Base-by-base conservation (phyloP, 192 early-diverging fungal genomes). In the Mortierella alpina region DNA sequence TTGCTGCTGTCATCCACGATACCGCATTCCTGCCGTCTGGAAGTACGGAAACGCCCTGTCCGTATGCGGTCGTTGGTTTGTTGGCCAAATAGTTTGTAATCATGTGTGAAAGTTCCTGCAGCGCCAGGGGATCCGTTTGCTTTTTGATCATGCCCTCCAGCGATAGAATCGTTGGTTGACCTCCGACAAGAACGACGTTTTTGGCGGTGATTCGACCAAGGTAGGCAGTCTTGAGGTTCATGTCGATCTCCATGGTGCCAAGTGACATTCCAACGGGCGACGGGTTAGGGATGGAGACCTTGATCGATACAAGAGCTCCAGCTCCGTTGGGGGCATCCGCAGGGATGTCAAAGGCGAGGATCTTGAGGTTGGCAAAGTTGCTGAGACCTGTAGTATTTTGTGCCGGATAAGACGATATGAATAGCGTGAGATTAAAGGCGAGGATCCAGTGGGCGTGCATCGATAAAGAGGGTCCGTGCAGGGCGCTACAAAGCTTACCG, bases 191-290 rank as follows among this genome's bases (percentile, higher is more conserved):
- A 14, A 20, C 48, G 5, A 54, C 75, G 48, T 78, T 66, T 18
- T 15, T 51, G 22, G 75, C 75, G 5, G 68, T 63, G 53, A 78
- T 66, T 10, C 65, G 54, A 18, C 75, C 75, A 7, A 78, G 63
- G n/a, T 78, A 70, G 0, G 75, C 67, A 13, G 66, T 76, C 20
- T 70, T 46, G 54, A 78, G 68, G 6, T 17, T 51, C 75, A 78
- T 78, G 42, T 70, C 75, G 7, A 78, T 46, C 5, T 50, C 54
- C 52, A 78, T 40, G 12, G 75, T 78, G 0, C 89, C 89, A 4
- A 89, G 72, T 42, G 88, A 71, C 31, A 90, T 82, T 11, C 83
- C 78, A 60, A 90, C 73, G 39, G 84, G 83, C 17, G 86, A 88
- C 39, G 85, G 67, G 72, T 85, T 88, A 12, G 63, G 57, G 39